Conservation (phyloP, 257 asterid genomes). For the Cordia subcordata region DNA sequence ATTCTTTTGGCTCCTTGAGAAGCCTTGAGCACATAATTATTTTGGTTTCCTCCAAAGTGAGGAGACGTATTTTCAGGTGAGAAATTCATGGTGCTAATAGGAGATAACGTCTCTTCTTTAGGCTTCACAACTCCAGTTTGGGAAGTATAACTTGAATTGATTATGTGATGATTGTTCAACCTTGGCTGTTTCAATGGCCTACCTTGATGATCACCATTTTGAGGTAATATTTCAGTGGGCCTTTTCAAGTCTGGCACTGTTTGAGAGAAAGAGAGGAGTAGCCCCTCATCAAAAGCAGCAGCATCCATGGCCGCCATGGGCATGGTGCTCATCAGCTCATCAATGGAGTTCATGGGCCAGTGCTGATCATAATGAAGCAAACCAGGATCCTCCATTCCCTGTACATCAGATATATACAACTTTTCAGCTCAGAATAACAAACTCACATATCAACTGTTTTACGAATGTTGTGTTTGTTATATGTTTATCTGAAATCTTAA, state of each 20-base stretch:
- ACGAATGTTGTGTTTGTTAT: too few species aligned
- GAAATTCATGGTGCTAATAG: slow-evolving; percentile 25
- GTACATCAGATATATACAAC: background rate
- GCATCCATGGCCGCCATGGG: too few species aligned
- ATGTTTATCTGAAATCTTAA: too few species aligned
- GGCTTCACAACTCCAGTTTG: slow-evolving; percentile 36
- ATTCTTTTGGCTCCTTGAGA: slow-evolving; percentile 40
- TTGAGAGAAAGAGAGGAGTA: slow-evolving; percentile 18
- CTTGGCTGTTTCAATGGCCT: slow-evolving; percentile 51
- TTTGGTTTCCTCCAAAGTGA: too few species aligned
- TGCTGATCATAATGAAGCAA: slow-evolving; percentile 37
- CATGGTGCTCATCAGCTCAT: slow-evolving; percentile 35
- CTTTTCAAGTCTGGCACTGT: slow-evolving; percentile 30
- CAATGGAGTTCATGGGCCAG: slow-evolving; percentile 43
- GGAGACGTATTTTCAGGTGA: slow-evolving; percentile 19
- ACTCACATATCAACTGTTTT: too few species aligned
- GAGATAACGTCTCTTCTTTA: slow-evolving; percentile 44
- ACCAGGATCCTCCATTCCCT: slow-evolving; percentile 61
- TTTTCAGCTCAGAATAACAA: too few species aligned
- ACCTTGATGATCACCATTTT: slow-evolving; percentile 5
- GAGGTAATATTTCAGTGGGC: slow-evolving; percentile 27
- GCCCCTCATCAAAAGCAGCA: slow-evolving; percentile 31
- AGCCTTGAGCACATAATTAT: slow-evolving; percentile 36
- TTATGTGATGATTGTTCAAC: slow-evolving; percentile 20
- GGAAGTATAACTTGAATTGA: slow-evolving; percentile 11